Evolutionary conservation across 2,329 filamentous ascomycete genomes (phyloP), one percentile per base, ranked within the genome.

Genomic region (Fonsecaea multimorphosa): DNA sequence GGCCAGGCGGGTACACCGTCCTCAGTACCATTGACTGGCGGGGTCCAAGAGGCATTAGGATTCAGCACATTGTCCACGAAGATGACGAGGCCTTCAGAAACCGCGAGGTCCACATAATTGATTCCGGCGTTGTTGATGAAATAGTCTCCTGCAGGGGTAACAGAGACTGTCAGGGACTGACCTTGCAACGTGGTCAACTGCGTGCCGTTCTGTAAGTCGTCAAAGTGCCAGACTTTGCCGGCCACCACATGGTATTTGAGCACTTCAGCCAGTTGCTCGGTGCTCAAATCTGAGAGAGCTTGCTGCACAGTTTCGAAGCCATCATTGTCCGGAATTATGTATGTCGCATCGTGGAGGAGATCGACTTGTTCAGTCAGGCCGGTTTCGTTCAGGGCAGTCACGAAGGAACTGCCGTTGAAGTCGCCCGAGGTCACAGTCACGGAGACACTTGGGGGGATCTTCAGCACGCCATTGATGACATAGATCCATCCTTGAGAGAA

Each of bases 61-160:
- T 67, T 67, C 56, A 65, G 51, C 29, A 67, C 65, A 49, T 67
- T 67, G 56, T 65, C 65, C 34, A 67, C 56, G 52, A 65, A 67
- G 6, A 65, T 22, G 40, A 67, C 53, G 16, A 54, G 51, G 3
- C 61, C 65, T 38, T 61, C 55, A 56, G 62, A 53, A 9, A 58
- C 65, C 12, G 61, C 55, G n/a, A 65, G 46, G 34, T 65, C 61
- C 29, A 46, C 57, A 31, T 65, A 65, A n/a, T 19, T 53, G 31
- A 65, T 32, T 5, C 56, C 65, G 9, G 65, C 61, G 19, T 67
- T 57, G 51, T 64, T 67, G 55, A 64, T 58, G 40, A 61, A 67
- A 12, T 29, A 64, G 8, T 67, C 61, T 34, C 52, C 61, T 7
- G 31, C 61, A 27, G 55, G 34, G 5, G 61, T 67, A 12, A 24